Base-by-base conservation (phyloP, 805 yeast genomes). In the Sungouiozyma intestinalis region DNA sequence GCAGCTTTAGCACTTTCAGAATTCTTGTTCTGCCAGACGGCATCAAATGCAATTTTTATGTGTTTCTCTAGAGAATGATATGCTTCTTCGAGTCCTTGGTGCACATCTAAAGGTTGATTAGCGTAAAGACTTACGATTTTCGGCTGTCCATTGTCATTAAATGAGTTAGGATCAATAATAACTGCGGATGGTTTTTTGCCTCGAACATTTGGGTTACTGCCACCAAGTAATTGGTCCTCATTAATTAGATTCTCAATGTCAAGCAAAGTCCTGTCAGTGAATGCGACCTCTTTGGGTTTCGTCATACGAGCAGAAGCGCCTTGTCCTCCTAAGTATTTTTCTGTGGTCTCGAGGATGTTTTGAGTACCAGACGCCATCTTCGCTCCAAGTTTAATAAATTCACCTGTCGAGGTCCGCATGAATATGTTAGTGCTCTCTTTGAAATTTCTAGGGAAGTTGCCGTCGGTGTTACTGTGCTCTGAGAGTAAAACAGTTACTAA, bases 321-420 rank as follows among this genome's bases (percentile, higher is more conserved):
- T 48, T 69, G 69, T 0, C 94, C 94, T 6, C 92, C 94, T 33
- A 85, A 63, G 6, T 75, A 71, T 49, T 79, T 82, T 55, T 87
- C 97, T 0, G 94, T 79, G 41, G 73, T 77, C 51, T 87, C 96
- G 36, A 88, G 60, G 2, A 85, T 61, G 0, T 79, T 76, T 53
- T 87, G 97, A 0, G 95, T 84, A 0, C 97, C 96, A 8, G 87
- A 81, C 1, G 94, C 88, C 21, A 88, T 56, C 51, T 82, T 85
- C 0, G 84, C 90, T 1, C 96, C 95, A 37, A 88, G 67, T 51
- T 81, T 81, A 36, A 88, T 66, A 29, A 87, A 60, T 57, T 88
- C 96, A 43, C 80, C 82, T 3, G 92, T 74, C 0, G 97, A 81
- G 3, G 82, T 79, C 50, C 73, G 79, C 1, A 88, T 79, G 62